A percentile compares a stretch with the other conserved stretches of the same genome.
Evolutionary conservation across 768 basidiomycete genomes (phyloP).

Genomic region (Porphyrellus cyaneotinctus): DNA sequence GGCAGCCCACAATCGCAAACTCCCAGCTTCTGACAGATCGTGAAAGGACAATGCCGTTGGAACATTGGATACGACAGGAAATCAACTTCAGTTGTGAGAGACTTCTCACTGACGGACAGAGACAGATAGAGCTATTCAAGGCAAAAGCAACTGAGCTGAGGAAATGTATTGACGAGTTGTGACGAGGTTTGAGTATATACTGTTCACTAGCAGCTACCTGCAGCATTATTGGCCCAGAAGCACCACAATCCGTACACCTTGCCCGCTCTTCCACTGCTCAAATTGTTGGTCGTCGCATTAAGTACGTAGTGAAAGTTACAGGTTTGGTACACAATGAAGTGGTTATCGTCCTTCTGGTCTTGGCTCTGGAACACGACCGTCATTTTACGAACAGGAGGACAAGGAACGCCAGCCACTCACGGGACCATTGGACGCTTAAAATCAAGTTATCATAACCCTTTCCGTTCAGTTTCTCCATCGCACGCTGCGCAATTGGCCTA

Average conservation of each 20-base stretch:
- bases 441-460: slow-evolving; percentile 93
- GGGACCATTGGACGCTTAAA: slow-evolving; percentile 61
- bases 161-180: slow-evolving; percentile 34
- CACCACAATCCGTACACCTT: too few relatives aligned
- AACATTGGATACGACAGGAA: slow-evolving; percentile 79
- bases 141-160: slow-evolving; percentile 40
- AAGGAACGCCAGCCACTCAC: slow-evolving; percentile 35
- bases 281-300: neutral
- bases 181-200: too few relatives aligned
- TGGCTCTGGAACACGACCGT: slow-evolving; percentile 33
- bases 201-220: too few relatives aligned
- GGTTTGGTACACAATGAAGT: neutral
- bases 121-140: slow-evolving; percentile 47
- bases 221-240: too few relatives aligned
- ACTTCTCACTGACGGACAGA: slow-evolving; percentile 49
- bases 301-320: slow-evolving; percentile 1
- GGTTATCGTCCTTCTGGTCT: slow-evolving; percentile 39
- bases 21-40: slow-evolving; percentile 33
- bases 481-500: slow-evolving; percentile 70
- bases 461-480: slow-evolving; percentile 90
- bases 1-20: slow-evolving; percentile 8
- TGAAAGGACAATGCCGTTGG: slow-evolving; percentile 75
- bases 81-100: slow-evolving; percentile 64
- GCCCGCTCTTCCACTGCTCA: too few relatives aligned
- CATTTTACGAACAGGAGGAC: neutral